A percentile compares a stretch with the other conserved stretches of the same genome.
phyloP scores from a whole-genome alignment of 768 basidiomycete genomes.

The Lactarius akahatsu region DNA sequence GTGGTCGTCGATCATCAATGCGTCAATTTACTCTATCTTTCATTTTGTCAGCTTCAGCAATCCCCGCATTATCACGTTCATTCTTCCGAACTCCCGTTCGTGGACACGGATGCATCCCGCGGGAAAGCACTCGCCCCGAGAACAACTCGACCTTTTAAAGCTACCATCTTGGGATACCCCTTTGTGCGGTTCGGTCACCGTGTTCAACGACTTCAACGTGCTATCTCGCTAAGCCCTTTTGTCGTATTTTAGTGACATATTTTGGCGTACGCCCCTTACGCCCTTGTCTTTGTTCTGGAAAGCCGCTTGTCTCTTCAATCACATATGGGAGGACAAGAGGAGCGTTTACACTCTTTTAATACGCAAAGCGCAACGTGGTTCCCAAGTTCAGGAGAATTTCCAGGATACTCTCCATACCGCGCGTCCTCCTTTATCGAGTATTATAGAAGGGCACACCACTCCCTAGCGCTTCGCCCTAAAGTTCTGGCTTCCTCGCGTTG shows the following conservation, averaged over 20 bases:
- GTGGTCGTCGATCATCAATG: background rate
- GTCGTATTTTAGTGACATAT: background rate
- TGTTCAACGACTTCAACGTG: background rate
- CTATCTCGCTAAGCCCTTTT: slow-evolving; percentile 3
- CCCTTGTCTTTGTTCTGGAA: slow-evolving; percentile 27
- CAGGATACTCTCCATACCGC: slow-evolving; percentile 8
- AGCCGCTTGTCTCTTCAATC: slow-evolving; percentile 16
- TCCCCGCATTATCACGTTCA: background rate
- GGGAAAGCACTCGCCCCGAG: background rate
- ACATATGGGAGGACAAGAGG: background rate
- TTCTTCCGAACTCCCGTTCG: background rate
- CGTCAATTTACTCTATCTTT: too few species aligned
- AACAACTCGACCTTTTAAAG: slow-evolving; percentile 7
- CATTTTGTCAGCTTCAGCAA: background rate
- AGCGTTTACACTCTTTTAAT: slow-evolving; percentile 1
- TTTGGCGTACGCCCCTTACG: background rate
- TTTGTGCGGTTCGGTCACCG: slow-evolving; percentile 6
- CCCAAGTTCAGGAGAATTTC: background rate
- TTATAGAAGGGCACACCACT: background rate
- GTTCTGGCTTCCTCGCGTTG: slow-evolving; percentile 11
- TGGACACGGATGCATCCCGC: background rate
- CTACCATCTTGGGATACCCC: slow-evolving; percentile 22
- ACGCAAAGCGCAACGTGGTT: background rate
- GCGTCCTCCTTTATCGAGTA: background rate
- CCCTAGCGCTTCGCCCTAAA: slow-evolving; percentile 11